These are phyloP conservation scores for Crotalaria pallida DNA, from an alignment of 306 rosid genomes.

Conservation along the genomic window DNA sequence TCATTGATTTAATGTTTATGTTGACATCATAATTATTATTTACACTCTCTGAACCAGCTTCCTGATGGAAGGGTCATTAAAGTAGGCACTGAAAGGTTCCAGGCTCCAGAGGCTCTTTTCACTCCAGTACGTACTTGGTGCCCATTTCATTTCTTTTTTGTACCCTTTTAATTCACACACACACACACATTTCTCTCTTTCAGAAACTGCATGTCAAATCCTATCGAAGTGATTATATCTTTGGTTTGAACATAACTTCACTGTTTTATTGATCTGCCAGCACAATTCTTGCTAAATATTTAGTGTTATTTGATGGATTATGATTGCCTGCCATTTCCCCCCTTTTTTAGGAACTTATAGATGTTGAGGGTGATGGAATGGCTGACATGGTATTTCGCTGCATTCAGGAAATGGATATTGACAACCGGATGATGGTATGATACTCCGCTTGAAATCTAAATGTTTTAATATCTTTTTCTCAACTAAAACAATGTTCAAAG, in stretches of 20 bases:
- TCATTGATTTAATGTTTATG: conserved; percentile 7
- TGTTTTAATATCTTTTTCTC: not conserved
- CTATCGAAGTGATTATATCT: not conserved
- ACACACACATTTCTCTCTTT: not conserved
- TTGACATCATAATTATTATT: conserved; percentile 7
- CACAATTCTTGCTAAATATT: conserved; percentile 11
- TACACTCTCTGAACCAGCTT: conserved; percentile 49
- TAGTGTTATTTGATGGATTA: conserved; percentile 4
- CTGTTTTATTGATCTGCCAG: not conserved
- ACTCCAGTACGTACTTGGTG: conserved; percentile 69
- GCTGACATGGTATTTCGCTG: conserved; percentile 99
- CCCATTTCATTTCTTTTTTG: conserved; percentile 13
- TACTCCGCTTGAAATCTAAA: conserved; percentile 16
- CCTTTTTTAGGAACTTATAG: conserved; percentile 78
- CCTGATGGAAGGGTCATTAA: conserved; percentile 99
- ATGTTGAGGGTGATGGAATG: conserved; percentile 99
- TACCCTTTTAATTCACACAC: not conserved
- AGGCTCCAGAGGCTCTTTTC: conserved; percentile 99
- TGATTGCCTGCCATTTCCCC: conserved; percentile 3
- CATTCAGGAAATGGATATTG: conserved; percentile 99
- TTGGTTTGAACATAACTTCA: not conserved
- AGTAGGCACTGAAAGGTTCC: conserved; percentile 98
- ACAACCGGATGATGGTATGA: conserved; percentile 93
- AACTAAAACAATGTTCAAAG: not conserved
- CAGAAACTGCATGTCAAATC: not conserved